These are phyloP conservation scores for Penicillium nucicola DNA, from an alignment of 495 filamentous ascomycete species.

Conservation along the genomic window DNA sequence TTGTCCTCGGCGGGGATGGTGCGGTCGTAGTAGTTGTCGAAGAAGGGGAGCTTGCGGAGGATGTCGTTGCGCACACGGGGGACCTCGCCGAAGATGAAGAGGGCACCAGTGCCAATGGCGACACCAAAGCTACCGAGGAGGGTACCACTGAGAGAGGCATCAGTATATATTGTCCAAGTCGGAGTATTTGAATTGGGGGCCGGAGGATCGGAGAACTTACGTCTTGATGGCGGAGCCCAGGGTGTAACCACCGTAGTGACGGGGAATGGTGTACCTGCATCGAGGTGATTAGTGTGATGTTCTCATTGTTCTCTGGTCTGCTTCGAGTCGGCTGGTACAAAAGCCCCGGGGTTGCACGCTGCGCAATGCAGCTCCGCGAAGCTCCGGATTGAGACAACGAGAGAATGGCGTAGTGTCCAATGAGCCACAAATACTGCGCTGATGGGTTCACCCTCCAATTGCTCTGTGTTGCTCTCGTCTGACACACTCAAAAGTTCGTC, in stretches of 20 bases:
- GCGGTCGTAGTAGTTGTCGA: constrained; percentile 56
- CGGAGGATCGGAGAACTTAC: constrained; percentile 39
- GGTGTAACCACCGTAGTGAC: constrained; percentile 51
- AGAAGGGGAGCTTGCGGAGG: constrained; percentile 57
- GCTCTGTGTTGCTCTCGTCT: too few species aligned
- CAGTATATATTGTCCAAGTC: background rate
- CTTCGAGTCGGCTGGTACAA: background rate
- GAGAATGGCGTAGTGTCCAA: too few species aligned
- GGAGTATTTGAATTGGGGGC: constrained; percentile 1
- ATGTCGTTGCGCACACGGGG: constrained; percentile 67
- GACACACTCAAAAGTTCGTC: background rate
- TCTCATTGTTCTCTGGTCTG: background rate
- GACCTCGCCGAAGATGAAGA: constrained; percentile 71
- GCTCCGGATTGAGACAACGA: background rate
- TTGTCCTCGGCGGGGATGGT: constrained; percentile 65
- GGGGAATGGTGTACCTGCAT: constrained; percentile 49
- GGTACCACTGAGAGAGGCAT: constrained; percentile 41
- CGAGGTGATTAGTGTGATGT: constrained; percentile 7
- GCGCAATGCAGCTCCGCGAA: background rate
- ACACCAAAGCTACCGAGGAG: constrained; percentile 58
- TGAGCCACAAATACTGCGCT: too few species aligned
- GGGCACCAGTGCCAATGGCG: constrained; percentile 57
- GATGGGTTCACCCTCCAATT: too few species aligned
- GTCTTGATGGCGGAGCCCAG: constrained; percentile 38
- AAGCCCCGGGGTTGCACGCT: background rate